These are phyloP conservation scores for Aspergillus asperescens DNA, from an alignment of 495 filamentous ascomycete species.

Conservation along the genomic window DNA sequence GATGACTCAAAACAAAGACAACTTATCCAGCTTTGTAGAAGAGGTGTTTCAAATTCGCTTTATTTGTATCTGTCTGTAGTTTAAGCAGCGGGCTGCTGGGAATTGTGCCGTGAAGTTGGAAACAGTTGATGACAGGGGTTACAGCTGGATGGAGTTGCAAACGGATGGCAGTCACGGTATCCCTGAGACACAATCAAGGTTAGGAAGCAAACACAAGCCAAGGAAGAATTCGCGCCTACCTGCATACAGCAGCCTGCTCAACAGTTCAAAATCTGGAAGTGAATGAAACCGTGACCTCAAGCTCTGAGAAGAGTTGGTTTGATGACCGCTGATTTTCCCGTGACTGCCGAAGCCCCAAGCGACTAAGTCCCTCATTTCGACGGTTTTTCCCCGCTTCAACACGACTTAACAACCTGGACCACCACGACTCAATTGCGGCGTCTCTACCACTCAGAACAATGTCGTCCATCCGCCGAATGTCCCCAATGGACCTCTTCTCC, in stretches of 20 bases:
- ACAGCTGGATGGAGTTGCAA: neutral
- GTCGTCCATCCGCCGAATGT: constrained; percentile 67
- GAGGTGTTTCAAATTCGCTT: neutral
- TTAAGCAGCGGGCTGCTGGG: too few relatives aligned
- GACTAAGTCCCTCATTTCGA: neutral
- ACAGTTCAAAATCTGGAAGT: too few relatives aligned
- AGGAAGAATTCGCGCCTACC: neutral
- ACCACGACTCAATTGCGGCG: constrained; percentile 1
- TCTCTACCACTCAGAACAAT: constrained; percentile 35
- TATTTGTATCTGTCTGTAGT: neutral
- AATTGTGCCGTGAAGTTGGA: neutral
- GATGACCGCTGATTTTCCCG: constrained; percentile 16
- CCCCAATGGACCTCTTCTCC: constrained; percentile 66
- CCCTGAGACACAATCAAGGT: neutral
- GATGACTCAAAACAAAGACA: neutral
- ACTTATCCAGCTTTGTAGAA: neutral
- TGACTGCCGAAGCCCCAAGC: constrained; percentile 25
- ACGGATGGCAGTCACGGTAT: neutral
- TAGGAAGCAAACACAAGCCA: neutral
- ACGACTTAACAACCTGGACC: neutral
- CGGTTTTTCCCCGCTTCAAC: constrained; percentile 7
- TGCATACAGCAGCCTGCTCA: neutral
- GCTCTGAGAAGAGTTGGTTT: neutral
- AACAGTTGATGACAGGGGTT: constrained; percentile 1
- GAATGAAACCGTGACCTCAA: too few relatives aligned